Conservation (phyloP, 345 rosid genomes). For the Boechera retrofracta region DNA sequence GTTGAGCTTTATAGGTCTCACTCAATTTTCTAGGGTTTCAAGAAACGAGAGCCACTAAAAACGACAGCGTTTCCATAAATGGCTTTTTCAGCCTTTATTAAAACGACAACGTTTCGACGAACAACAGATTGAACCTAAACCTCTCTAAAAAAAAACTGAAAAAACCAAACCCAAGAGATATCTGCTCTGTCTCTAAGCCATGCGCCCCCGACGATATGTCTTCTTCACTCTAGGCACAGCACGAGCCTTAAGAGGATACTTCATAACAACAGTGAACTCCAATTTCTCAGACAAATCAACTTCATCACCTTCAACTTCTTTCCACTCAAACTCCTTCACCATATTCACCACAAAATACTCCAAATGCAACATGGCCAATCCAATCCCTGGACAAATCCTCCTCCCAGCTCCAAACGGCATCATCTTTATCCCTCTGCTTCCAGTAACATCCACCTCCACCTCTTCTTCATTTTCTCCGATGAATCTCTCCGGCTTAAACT, state of each 20-base stretch:
- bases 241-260: slow-evolving; percentile 16
- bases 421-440: slow-evolving; percentile 39
- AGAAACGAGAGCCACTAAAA: not conserved
- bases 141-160: not conserved
- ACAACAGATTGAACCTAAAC: not conserved
- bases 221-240: slow-evolving; percentile 4
- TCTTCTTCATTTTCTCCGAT: not conserved
- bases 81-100: not conserved
- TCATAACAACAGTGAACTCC: slow-evolving; percentile 31
- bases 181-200: not conserved
- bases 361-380: slow-evolving; percentile 31
- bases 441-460: slow-evolving; percentile 16
- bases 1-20: not conserved
- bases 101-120: not conserved
- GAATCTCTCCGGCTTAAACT: slow-evolving; percentile 37
- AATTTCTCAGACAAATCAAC: slow-evolving; percentile 36
- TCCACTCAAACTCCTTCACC: slow-evolving; percentile 37
- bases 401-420: slow-evolving; percentile 43
- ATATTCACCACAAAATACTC: slow-evolving; percentile 43
- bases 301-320: slow-evolving; percentile 5
- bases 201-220: not conserved
- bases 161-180: not conserved
- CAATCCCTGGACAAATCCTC: slow-evolving; percentile 39
- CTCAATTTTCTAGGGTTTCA: slow-evolving; percentile 24
- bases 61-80: not conserved